phyloP scores from a whole-genome alignment of 148 eudicot species.

The Nepenthes gracilis region DNA sequence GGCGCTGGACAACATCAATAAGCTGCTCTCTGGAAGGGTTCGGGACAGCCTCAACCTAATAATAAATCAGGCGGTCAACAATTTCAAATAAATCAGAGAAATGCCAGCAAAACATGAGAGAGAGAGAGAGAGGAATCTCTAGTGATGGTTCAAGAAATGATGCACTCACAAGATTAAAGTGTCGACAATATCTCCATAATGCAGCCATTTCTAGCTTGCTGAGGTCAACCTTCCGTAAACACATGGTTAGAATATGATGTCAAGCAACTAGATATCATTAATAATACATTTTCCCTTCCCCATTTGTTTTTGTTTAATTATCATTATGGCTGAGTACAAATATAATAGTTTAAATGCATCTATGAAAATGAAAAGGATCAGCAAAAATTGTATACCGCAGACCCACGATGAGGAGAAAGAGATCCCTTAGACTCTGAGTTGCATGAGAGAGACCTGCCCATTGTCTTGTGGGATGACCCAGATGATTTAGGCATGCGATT shows the following conservation, averaged over 20 bases:
- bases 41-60: slow-evolving; percentile 41
- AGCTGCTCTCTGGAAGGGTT: slow-evolving; percentile 64
- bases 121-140: not conserved
- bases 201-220: slow-evolving; percentile 64
- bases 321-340: no score
- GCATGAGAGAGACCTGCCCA: slow-evolving; percentile 43
- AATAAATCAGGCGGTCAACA: slow-evolving; percentile 2
- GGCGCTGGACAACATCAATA: slow-evolving; percentile 59
- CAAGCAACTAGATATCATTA: not conserved
- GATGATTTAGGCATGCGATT: slow-evolving; percentile 38
- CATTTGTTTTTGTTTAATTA: no score
- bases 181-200: slow-evolving; percentile 59
- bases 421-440: slow-evolving; percentile 51
- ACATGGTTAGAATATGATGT: not conserved
- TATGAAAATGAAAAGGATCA: slow-evolving; percentile 1
- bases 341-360: not conserved
- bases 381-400: slow-evolving; percentile 22
- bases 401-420: slow-evolving; percentile 23
- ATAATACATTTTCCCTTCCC: not conserved
- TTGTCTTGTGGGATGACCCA: slow-evolving; percentile 33
- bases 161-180: slow-evolving; percentile 61
- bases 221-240: slow-evolving; percentile 47
- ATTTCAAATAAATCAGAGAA: not conserved
- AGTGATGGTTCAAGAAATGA: not conserved
- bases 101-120: not conserved